These are phyloP conservation scores for Eucalyptus melliodora DNA, from an alignment of 345 rosid genomes.

Conservation along the genomic window DNA sequence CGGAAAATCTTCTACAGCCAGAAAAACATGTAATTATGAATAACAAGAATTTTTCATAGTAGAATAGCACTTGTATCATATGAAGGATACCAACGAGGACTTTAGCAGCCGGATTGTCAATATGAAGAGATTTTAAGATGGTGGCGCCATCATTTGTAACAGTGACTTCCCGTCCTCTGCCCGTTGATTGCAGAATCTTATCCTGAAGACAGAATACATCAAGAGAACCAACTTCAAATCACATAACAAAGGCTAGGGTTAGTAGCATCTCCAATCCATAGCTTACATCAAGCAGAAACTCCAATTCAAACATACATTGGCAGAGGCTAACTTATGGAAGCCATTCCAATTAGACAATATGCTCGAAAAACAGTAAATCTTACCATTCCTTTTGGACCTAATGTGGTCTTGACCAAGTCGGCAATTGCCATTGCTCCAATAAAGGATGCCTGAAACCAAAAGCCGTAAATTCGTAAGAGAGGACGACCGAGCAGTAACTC, in stretches of 20 bases:
- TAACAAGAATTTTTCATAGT: background rate
- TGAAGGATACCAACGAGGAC: constrained; percentile 82
- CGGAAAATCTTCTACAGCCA: background rate
- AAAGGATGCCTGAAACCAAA: constrained; percentile 57
- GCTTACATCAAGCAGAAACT: background rate
- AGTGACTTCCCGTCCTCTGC: constrained; percentile 69
- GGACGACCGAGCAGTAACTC: background rate
- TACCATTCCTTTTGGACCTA: constrained; percentile 99
- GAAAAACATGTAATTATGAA: background rate
- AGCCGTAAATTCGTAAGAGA: background rate
- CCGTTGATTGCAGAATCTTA: constrained; percentile 94
- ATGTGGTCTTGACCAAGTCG: constrained; percentile 85
- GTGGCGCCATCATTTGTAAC: constrained; percentile 99
- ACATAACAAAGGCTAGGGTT: background rate
- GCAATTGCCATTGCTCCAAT: constrained; percentile 94
- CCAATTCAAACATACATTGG: background rate
- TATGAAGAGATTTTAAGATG: constrained; percentile 85
- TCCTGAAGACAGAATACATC: constrained; percentile 30
- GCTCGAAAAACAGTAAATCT: background rate
- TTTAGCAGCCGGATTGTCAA: constrained; percentile 96
- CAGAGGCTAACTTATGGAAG: background rate
- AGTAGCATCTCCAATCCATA: background rate
- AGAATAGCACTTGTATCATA: background rate
- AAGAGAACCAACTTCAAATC: background rate
- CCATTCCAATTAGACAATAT: background rate